phyloP scores from a whole-genome alignment of 2,329 filamentous ascomycete species.

The Aspergillus glaucus region DNA sequence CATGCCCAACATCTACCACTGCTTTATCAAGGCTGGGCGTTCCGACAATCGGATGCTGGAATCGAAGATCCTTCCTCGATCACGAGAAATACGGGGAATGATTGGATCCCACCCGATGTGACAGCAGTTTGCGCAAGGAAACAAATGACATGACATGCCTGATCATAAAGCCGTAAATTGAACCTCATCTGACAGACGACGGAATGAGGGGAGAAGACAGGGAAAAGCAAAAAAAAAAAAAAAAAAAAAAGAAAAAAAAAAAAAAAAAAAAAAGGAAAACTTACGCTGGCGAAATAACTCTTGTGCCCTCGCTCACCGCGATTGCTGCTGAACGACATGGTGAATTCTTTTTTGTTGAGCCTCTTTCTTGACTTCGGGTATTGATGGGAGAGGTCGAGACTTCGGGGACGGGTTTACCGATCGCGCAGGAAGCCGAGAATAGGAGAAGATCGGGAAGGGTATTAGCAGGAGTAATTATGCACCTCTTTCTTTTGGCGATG shows the following conservation, averaged over 20 bases:
- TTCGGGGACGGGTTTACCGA: slow-evolving; percentile 7
- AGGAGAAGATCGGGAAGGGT: slow-evolving; percentile 1
- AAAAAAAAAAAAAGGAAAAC: slow-evolving; percentile 10
- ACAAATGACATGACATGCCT: no score
- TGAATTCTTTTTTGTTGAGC: slow-evolving; percentile 2
- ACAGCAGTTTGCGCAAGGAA: no score
- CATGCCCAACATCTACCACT: background rate
- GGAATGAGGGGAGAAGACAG: no score
- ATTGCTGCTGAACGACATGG: slow-evolving; percentile 22
- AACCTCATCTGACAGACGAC: no score
- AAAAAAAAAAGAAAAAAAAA: slow-evolving; percentile 5
- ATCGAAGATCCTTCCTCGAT: background rate
- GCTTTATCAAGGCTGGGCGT: background rate
- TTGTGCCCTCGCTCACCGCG: slow-evolving; percentile 28
- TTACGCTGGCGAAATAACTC: slow-evolving; percentile 32
- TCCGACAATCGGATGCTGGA: background rate
- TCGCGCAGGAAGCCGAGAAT: slow-evolving; percentile 4
- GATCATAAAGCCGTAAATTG: no score
- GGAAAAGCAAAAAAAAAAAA: slow-evolving; percentile 4
- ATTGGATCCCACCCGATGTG: background rate
- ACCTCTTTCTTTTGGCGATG: background rate
- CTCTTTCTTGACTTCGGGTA: background rate
- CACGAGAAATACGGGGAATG: background rate
- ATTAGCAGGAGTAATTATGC: no score
- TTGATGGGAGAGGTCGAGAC: slow-evolving; percentile 2